phyloP scores from a whole-genome alignment of 345 rosid genomes.

The Linum usitatissimum region DNA sequence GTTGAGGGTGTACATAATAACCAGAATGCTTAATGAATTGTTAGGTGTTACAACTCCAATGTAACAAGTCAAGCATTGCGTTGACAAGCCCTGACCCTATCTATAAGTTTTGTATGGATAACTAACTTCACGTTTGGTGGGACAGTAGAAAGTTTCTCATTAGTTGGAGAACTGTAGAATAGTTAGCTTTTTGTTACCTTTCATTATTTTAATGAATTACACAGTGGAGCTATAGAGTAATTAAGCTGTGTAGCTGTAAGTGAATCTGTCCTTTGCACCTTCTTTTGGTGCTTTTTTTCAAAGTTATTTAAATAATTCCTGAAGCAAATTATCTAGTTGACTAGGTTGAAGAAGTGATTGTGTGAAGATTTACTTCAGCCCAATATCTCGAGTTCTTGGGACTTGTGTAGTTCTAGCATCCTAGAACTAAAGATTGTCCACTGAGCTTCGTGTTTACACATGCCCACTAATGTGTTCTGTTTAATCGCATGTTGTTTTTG shows the following conservation, averaged over 20 bases:
- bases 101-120: not conserved
- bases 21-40: slow-evolving; percentile 26
- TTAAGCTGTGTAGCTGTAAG: not conserved
- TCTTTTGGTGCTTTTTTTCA: not conserved
- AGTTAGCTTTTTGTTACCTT: too few species aligned
- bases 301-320: not conserved
- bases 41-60: not conserved
- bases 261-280: not conserved
- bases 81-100: not conserved
- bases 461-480: too few species aligned
- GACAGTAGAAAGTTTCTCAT: not conserved
- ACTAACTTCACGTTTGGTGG: not conserved
- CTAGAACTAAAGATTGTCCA: too few species aligned
- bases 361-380: too few species aligned
- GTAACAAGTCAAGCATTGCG: not conserved
- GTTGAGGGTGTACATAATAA: not conserved
- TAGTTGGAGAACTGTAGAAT: not conserved
- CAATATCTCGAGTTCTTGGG: too few species aligned
- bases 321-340: too few species aligned
- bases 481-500: too few species aligned
- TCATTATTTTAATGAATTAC: too few species aligned
- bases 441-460: too few species aligned
- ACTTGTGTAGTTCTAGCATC: too few species aligned
- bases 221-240: not conserved
- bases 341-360: not conserved